Evolutionary conservation across 1,139 yeast species (phyloP), one percentile per base, ranked within the genome.

Genomic region (Eremothecium cymbalariae): DNA sequence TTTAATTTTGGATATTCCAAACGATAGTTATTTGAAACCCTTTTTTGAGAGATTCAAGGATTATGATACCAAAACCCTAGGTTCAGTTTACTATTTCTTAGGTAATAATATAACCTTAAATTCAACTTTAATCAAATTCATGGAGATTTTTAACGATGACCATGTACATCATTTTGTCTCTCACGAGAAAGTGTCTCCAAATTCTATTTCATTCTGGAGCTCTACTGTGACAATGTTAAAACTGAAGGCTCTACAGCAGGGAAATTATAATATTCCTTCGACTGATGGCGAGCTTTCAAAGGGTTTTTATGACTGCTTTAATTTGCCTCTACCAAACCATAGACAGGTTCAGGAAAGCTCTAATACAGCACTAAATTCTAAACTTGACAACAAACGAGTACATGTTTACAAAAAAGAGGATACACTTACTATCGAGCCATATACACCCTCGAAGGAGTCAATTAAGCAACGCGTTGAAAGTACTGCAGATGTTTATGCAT

Each of bases 1-100:
- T 11, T 56, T 86, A 29, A 65, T 90, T 3, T 50, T 90, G 8
- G 96, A 90, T 53, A 72, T 88, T 20, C 95, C 97, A 0, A 62
- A 65, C 18, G 38, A 42, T 0, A 56, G 54, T 0, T 83, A 77
- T 48, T 51, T 84, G n/a, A 49, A 28, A 3, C 33, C 28, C 24
- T 48, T 38, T 27, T 41, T 14, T 38, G 54, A 55, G 7, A 40
- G 33, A 17, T 54, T 51, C 29, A 15, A 37, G 19, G 23, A 41
- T 19, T 50, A 52, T 6, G 51, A 60, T 27, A 18, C 13, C 4
- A 66, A 63, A 28, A 58, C 61, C 1, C 50, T 72, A 13, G 73
- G 74, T 1, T 57, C 72, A 3, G 80, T 85, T 2, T 85, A 83
- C 54, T 94, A 84, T 56, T 71, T 85, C 40, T 60, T 88, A 29